Evolutionary conservation across 257 asterid genomes (phyloP), one percentile per base, ranked within the genome.

Genomic region (Schizonepeta tenuifolia): DNA sequence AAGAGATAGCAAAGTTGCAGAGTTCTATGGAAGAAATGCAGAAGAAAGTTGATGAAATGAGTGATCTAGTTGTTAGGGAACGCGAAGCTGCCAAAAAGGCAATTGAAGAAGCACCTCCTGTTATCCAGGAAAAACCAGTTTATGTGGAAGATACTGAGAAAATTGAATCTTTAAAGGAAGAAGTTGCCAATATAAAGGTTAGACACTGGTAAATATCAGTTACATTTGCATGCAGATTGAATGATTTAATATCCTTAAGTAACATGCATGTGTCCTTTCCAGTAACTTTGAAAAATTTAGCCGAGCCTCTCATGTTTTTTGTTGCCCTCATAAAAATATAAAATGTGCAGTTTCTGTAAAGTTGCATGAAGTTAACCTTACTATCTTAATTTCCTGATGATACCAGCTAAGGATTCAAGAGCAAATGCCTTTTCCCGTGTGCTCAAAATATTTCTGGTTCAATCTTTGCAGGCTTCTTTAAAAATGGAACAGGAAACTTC

Each of bases 31-130:
- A 88, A 75, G 89, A 84, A 64, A 78, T 85, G 96, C 95, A 86
- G 81, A 87, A 85, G 73, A 88, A 87, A 80, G 87, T 87, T 71
- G 96, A 91, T 71, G 99, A 91, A 77, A 76, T 90, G 78, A 90
- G 84, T 77, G 85, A 87, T 26, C 73, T 82, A 70, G 79, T 87
- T 68, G 80, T 85, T 71, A 88, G 81, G 82, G 99, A 95, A 76
- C 85, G 90, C 56, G 97, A 91, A 80, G 95, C 93, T 65, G 97
- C 95, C 20, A 95, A 83, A 80, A 95, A 85, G 78, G 96, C 97
- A 60, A 87, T 90, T 66, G 93, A 88, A 83, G 99, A 91, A 77
- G 96, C 99, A 44, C 99, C 97, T 82, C 99, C 98, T 11, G 92
- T 90, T 67, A 73, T 92, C 84, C 69, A 95, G 86, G 99, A 95